Evolutionary conservation across 192 early-diverging fungal genomes (phyloP).

Genomic region (Linnemannia elongata): DNA sequence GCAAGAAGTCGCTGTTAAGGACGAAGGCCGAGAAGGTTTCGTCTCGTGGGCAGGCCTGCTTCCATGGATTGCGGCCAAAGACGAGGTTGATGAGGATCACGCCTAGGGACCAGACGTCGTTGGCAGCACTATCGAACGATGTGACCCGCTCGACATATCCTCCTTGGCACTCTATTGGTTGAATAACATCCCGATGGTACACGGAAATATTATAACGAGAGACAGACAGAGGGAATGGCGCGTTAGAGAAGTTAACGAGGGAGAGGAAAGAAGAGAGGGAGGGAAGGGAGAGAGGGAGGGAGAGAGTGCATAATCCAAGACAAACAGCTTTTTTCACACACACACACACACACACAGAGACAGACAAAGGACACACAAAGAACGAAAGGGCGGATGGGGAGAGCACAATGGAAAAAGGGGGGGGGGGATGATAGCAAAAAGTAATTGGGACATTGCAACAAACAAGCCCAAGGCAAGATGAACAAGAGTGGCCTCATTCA

Average conservation of each 20-base stretch:
- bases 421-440: not conserved
- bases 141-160: conserved; percentile 72
- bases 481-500: too few species aligned
- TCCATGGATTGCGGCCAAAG: conserved; percentile 86
- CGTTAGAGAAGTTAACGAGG: not conserved
- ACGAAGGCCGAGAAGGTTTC: conserved; percentile 69
- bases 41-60: conserved; percentile 76
- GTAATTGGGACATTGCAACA: not conserved
- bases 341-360: not conserved
- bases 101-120: conserved; percentile 98
- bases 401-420: not conserved
- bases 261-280: not conserved
- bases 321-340: not conserved
- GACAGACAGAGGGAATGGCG: not conserved
- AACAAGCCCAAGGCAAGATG: not conserved
- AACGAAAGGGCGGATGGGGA: not conserved
- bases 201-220: not conserved
- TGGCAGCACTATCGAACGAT: conserved; percentile 68
- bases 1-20: conserved; percentile 69
- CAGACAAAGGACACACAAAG: not conserved
- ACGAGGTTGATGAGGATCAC: conserved; percentile 91
- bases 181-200: conserved; percentile 7
- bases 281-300: not conserved
- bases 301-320: conserved; percentile 13
- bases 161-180: conserved; percentile 69